A percentile compares a stretch with the other conserved stretches of the same genome.
phyloP scores from a whole-genome alignment of 108 stramenopile genomes.

The Skeletonema grethae region DNA sequence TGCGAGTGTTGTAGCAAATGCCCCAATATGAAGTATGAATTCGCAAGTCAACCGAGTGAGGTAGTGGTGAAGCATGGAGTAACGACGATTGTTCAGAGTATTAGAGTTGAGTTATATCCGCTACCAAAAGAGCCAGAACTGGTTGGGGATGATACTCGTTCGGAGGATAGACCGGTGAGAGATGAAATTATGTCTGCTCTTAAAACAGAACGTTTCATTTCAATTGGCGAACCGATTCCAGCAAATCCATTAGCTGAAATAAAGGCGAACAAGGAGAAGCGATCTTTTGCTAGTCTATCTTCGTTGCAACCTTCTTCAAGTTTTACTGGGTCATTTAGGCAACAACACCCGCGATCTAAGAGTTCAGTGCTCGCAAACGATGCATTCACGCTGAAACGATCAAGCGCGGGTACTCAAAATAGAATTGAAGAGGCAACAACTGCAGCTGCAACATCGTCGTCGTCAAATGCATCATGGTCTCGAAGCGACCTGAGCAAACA shows the following conservation, averaged over 20 bases:
- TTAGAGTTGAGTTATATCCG: conserved; percentile 7
- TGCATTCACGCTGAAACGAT: background rate
- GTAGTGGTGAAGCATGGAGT: conserved; percentile 42
- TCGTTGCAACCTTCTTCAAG: conserved; percentile 8
- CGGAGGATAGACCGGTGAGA: background rate
- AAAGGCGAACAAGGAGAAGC: background rate
- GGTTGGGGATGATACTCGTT: background rate
- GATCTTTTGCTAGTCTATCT: conserved; percentile 16
- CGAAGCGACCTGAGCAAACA: background rate
- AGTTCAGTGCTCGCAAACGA: background rate
- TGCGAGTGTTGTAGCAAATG: conserved; percentile 3
- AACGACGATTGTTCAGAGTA: conserved; percentile 37
- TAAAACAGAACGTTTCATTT: no score
- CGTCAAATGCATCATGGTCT: background rate
- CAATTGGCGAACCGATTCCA: background rate
- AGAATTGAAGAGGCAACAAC: background rate
- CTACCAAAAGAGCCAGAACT: conserved; percentile 2
- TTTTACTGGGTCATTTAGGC: background rate
- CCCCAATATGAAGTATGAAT: conserved; percentile 17
- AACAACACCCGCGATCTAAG: background rate
- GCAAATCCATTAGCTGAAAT: conserved; percentile 2
- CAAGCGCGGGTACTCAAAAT: background rate
- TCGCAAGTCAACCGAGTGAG: conserved; percentile 22
- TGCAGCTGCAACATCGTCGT: background rate
- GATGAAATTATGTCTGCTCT: background rate